These are phyloP conservation scores for Diaporthe humulicola DNA, from an alignment of 2,329 filamentous ascomycete genomes.

Conservation along the genomic window DNA sequence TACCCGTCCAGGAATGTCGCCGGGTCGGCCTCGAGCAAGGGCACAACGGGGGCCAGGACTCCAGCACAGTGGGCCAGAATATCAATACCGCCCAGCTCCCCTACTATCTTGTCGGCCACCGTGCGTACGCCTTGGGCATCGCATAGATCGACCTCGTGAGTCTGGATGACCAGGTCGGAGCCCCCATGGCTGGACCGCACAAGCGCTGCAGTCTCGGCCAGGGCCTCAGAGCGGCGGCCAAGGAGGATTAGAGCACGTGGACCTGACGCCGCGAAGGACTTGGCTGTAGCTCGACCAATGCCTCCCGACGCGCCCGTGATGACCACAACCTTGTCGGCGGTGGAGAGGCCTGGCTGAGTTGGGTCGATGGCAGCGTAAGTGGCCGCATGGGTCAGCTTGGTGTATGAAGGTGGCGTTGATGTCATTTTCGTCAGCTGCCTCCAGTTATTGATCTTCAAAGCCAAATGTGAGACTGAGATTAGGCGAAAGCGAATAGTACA, in stretches of 20 bases:
- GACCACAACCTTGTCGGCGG: neutral
- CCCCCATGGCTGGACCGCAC: neutral
- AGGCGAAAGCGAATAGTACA: neutral
- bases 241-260: neutral
- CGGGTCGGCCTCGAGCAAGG: neutral
- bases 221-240: neutral
- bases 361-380: neutral
- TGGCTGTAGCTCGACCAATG: neutral
- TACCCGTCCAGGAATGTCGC: neutral
- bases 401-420: neutral
- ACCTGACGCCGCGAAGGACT: neutral
- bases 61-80: neutral
- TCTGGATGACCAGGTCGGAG: neutral
- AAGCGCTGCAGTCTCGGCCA: neutral
- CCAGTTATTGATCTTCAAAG: neutral
- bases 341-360: neutral
- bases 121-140: neutral
- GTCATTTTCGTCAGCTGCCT: neutral
- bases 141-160: neutral
- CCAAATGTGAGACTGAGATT: neutral
- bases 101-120: neutral
- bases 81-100: neutral
- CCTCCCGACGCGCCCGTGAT: neutral
- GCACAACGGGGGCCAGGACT: neutral
- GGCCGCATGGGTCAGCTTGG: neutral